A percentile compares a stretch with the other conserved stretches of the same genome.
Conservation (phyloP, 208 protist species). For the Trypanosoma cruzi region DNA sequence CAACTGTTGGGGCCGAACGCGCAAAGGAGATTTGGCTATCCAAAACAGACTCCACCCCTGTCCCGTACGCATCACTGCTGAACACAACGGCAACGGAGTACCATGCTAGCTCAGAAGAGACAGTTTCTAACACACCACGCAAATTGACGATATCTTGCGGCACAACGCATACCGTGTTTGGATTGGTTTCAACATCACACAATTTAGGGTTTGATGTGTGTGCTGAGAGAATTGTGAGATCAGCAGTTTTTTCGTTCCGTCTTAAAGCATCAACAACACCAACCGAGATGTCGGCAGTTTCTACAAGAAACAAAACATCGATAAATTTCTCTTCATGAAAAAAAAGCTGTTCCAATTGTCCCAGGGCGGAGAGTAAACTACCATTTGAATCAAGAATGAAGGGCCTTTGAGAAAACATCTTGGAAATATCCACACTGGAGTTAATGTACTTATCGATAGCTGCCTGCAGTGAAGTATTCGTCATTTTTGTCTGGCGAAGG, state of each 20-base stretch:
- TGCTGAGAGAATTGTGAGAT: slow-evolving; percentile 64
- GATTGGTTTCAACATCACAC: slow-evolving; percentile 63
- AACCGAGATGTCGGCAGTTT: slow-evolving; percentile 63
- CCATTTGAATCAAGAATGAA: slow-evolving; percentile 64
- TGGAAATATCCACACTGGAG: slow-evolving; percentile 4
- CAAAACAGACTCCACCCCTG: slow-evolving; percentile 46
- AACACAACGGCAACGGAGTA: slow-evolving; percentile 68
- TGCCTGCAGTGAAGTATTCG: slow-evolving; percentile 26
- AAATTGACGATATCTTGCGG: slow-evolving; percentile 74
- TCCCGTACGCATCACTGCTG: slow-evolving; percentile 67
- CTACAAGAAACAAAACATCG: slow-evolving; percentile 71
- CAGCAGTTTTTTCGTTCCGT: slow-evolving; percentile 33
- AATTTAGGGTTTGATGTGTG: slow-evolving; percentile 62
- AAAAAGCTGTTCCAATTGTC: slow-evolving; percentile 43
- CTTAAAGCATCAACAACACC: slow-evolving; percentile 66
- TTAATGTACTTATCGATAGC: slow-evolving; percentile 40
- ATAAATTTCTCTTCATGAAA: slow-evolving; percentile 34
- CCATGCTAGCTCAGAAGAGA: slow-evolving; percentile 67
- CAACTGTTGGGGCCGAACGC: slow-evolving; percentile 58
- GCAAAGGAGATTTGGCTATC: slow-evolving; percentile 45
- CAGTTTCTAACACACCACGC: slow-evolving; percentile 64
- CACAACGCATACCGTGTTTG: slow-evolving; percentile 74
- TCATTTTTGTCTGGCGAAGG: slow-evolving; percentile 47
- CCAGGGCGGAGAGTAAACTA: slow-evolving; percentile 57
- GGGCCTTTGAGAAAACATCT: slow-evolving; percentile 37